Conservation (phyloP, 768 basidiomycete genomes). For the Hericium alpestre region DNA sequence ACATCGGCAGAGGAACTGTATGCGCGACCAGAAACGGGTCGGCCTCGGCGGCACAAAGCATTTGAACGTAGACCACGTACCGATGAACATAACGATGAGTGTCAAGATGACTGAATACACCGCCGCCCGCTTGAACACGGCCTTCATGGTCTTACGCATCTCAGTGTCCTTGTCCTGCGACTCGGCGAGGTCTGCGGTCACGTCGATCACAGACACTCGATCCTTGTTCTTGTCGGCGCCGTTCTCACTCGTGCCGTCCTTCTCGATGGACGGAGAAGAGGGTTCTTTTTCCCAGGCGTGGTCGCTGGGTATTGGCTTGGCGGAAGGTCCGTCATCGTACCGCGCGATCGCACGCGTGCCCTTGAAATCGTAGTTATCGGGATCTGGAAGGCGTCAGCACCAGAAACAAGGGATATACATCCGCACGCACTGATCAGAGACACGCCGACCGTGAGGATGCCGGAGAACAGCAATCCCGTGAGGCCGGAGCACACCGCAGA, state of each 20-base stretch:
- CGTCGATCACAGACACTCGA: background rate
- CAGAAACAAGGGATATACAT: background rate
- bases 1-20: slow-evolving; percentile 26
- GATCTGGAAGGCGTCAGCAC: background rate
- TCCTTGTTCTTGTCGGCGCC: background rate
- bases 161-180: background rate
- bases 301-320: background rate
- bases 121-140: slow-evolving; percentile 20
- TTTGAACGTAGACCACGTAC: slow-evolving; percentile 7
- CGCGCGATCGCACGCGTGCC: background rate
- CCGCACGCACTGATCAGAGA: slow-evolving; percentile 18
- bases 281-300: background rate
- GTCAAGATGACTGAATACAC: slow-evolving; percentile 21
- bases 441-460: slow-evolving; percentile 20
- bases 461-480: slow-evolving; percentile 22
- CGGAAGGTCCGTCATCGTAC: background rate
- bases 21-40: background rate
- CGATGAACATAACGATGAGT: slow-evolving; percentile 18
- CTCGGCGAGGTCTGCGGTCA: background rate
- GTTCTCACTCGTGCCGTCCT: background rate
- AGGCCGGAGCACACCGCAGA: slow-evolving; percentile 26
- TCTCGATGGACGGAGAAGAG: background rate
- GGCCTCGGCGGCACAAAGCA: too few relatives aligned
- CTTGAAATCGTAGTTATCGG: background rate
- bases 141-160: slow-evolving; percentile 10